Conservation (phyloP, 2,329 filamentous ascomycete genomes). For the Didymella exigua region DNA sequence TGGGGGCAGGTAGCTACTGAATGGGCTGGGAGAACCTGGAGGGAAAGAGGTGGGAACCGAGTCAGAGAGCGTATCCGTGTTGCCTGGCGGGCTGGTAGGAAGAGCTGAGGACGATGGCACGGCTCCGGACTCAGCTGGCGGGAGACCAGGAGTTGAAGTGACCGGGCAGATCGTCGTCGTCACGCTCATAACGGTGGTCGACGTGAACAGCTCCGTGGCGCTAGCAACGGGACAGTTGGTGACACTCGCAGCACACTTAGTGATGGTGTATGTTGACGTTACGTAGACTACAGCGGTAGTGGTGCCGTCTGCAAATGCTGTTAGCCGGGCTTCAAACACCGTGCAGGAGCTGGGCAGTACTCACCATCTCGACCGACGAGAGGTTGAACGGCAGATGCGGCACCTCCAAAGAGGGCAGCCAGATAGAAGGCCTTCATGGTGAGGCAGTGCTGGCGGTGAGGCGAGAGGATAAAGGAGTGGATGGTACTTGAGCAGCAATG, state of each 20-base stretch:
- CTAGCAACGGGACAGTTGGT: constrained; percentile 45
- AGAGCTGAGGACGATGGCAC: constrained; percentile 14
- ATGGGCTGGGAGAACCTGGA: background rate
- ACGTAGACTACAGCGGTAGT: constrained; percentile 46
- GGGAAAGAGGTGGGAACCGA: constrained; percentile 17
- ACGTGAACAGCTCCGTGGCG: constrained; percentile 46
- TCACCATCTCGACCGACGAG: constrained; percentile 30
- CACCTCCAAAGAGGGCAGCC: constrained; percentile 31
- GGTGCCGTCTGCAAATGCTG: constrained; percentile 22
- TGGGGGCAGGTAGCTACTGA: constrained; percentile 11
- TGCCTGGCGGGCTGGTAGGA: constrained; percentile 7
- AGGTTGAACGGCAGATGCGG: constrained; percentile 27
- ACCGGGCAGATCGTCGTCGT: constrained; percentile 52
- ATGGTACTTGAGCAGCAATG: constrained; percentile 21
- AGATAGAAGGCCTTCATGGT: constrained; percentile 38
- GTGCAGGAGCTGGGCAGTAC: constrained; percentile 3
- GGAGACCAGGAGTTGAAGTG: constrained; percentile 23
- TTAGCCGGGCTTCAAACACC: constrained; percentile 9
- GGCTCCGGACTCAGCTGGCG: constrained; percentile 8
- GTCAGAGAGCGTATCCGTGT: constrained; percentile 13
- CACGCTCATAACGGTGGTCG: constrained; percentile 43
- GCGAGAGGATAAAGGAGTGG: constrained; percentile 29
- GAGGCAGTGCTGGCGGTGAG: constrained; percentile 21
- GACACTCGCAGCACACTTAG: constrained; percentile 46
- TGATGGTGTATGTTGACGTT: constrained; percentile 49